These are phyloP conservation scores for Pythium guiyangense DNA, from an alignment of 352 stramenopile genomes.

Conservation along the genomic window DNA sequence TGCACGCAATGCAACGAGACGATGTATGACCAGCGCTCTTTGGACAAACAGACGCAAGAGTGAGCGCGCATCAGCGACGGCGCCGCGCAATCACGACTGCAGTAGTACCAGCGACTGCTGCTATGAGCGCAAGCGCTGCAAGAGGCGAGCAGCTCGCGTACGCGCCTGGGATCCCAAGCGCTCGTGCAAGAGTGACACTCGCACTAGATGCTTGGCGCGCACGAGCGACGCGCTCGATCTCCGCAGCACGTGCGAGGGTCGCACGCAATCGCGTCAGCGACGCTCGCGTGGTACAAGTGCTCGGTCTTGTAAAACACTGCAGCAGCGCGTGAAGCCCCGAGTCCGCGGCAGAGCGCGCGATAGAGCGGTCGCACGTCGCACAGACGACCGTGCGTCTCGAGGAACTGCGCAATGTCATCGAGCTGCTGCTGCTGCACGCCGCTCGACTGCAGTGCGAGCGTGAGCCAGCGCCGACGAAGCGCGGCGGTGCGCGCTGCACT, in stretches of 20 bases:
- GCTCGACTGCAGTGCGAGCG: slow-evolving; percentile 32
- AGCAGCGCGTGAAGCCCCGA: background rate
- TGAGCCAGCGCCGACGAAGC: slow-evolving; percentile 57
- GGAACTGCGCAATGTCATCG: background rate
- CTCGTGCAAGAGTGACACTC: slow-evolving; percentile 15
- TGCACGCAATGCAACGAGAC: no score
- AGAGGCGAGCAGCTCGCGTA: slow-evolving; percentile 26
- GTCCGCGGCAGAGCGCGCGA: background rate
- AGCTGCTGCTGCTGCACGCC: background rate
- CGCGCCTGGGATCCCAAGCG: slow-evolving; percentile 23
- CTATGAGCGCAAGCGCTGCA: background rate
- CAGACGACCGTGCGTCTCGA: background rate
- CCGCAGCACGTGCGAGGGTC: background rate
- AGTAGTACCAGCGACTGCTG: slow-evolving; percentile 15
- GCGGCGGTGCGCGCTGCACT: slow-evolving; percentile 50
- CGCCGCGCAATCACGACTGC: background rate
- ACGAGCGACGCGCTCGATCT: background rate
- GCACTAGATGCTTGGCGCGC: background rate
- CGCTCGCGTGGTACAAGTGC: background rate
- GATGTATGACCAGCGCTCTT: no score
- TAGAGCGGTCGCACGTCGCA: background rate
- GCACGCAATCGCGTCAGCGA: background rate
- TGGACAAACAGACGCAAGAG: no score
- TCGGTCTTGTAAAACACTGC: background rate
- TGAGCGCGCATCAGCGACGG: background rate